Evolutionary conservation across 805 yeast genomes (phyloP).

Genomic region (Yamadazyma paraphyllophila): DNA sequence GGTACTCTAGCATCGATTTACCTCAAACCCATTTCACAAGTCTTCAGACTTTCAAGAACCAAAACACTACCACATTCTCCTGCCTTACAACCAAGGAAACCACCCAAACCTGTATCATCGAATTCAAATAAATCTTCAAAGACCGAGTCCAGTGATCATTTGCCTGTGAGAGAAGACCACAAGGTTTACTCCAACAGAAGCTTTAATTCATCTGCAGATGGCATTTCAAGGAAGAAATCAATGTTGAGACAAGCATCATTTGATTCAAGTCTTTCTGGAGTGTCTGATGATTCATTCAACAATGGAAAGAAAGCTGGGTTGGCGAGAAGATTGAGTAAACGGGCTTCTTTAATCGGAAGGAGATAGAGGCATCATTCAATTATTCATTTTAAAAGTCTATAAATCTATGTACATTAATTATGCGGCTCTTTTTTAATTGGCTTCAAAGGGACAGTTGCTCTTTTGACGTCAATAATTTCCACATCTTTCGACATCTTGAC

Average conservation of each 20-base stretch:
- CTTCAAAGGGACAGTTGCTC: slow-evolving; percentile 11
- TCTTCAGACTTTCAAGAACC: slow-evolving; percentile 63
- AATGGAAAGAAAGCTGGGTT: slow-evolving; percentile 23
- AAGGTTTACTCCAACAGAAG: slow-evolving; percentile 10
- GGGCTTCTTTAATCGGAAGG: slow-evolving; percentile 28
- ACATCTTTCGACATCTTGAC: slow-evolving; percentile 66
- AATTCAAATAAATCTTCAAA: slow-evolving; percentile 1
- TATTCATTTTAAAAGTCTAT: background rate
- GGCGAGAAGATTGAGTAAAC: slow-evolving; percentile 31
- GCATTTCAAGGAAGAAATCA: slow-evolving; percentile 13
- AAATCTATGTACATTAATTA: background rate
- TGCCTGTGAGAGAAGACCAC: slow-evolving; percentile 2
- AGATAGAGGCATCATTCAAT: slow-evolving; percentile 2
- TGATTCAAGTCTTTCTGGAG: slow-evolving; percentile 20
- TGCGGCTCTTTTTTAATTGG: slow-evolving; percentile 11
- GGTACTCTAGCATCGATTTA: slow-evolving; percentile 84
- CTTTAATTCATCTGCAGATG: slow-evolving; percentile 11
- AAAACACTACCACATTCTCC: slow-evolving; percentile 50
- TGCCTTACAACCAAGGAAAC: slow-evolving; percentile 27
- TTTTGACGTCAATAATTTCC: slow-evolving; percentile 26
- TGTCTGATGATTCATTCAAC: slow-evolving; percentile 11
- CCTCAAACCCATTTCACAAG: slow-evolving; percentile 77
- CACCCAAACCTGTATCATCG: slow-evolving; percentile 1
- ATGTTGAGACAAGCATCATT: slow-evolving; percentile 19
- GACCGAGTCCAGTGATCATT: slow-evolving; percentile 4